Evolutionary conservation across 495 filamentous ascomycete species (phyloP), one percentile per base, ranked within the genome.

Genomic region (Penicillium cataractarum): DNA sequence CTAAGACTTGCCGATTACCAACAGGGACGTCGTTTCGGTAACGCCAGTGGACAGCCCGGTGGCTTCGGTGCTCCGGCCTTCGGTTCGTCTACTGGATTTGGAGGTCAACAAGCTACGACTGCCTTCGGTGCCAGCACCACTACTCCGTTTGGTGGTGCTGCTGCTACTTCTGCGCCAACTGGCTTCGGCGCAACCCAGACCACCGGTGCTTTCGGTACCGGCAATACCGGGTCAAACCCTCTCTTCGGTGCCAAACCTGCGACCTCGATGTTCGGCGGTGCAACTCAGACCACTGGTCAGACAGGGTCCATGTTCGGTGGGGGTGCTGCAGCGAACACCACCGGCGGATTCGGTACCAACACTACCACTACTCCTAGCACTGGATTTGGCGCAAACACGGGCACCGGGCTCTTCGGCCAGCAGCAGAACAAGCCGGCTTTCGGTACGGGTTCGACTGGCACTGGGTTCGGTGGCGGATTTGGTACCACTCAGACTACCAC

Each of bases 1-100:
- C 76, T 99, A 49, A 86, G 95, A 69, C 74, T 96, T 58, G 91
- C 85, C 35, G 95, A 99, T 77, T 99, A 98, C 76, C 85, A 87
- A 57, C 88, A 91, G 79, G 95, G 95, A 26, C 85, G 95, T 59
- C 86, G 88, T 37, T 90, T 81, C 65, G 95, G 92, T 8, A 94
- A 92, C 65, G 82, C 84, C 22, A 91, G 90, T 58, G 92, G 91
- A 53, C 89, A 91, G 70, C 84, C 89, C 44, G 92, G 92, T 33
- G 91, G 89, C 5, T 99, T 99, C 70, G 95, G 95, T 7, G 65
- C 76, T 4, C 76, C 79, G 42, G 76, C 75, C 33, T 82, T 80
- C 52, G 74, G 77, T 21, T 66, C 67, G 0, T 63, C 69, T 27
- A 66, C 69, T 44, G 69, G 74, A 9, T 83, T 84, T 63, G 82